phyloP scores from a whole-genome alignment of 2,329 filamentous ascomycete species.

The Fusarium begoniae region DNA sequence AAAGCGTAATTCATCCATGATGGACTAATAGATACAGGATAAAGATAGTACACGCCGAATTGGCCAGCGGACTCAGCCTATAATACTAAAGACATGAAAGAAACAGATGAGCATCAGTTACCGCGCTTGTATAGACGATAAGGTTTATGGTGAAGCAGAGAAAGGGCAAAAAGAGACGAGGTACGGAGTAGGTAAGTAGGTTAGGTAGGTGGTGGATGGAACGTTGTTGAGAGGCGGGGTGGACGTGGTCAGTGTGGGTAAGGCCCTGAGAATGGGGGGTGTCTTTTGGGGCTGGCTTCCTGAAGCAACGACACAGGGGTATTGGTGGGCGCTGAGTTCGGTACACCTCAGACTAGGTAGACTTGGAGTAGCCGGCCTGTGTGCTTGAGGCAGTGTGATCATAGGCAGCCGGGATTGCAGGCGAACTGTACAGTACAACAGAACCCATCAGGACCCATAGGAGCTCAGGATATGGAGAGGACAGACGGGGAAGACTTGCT shows the following conservation, averaged over 20 bases:
- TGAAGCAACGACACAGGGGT: conserved; percentile 31
- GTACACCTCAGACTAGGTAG: conserved; percentile 16
- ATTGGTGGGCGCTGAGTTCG: conserved; percentile 20
- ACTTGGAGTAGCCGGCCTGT: conserved; percentile 15
- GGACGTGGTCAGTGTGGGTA: conserved; percentile 44
- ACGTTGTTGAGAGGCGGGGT: conserved; percentile 47
- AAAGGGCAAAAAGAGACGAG: conserved; percentile 40
- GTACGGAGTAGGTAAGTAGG: conserved; percentile 26
- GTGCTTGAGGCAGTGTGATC: conserved; percentile 15
- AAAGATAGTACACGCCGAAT: conserved; percentile 52
- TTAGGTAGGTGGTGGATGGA: conserved; percentile 38
- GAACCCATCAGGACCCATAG: not conserved
- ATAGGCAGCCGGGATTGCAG: conserved; percentile 6
- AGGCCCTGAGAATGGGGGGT: conserved; percentile 34
- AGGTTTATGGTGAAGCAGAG: conserved; percentile 32
- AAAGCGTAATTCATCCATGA: conserved; percentile 82
- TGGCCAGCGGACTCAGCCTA: conserved; percentile 47
- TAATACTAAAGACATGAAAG: conserved; percentile 50
- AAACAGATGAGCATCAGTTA: conserved; percentile 46
- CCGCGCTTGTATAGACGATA: conserved; percentile 22
- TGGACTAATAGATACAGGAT: conserved; percentile 53
- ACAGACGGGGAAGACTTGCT: not conserved
- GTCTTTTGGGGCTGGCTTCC: conserved; percentile 31
- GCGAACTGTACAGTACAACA: conserved; percentile 2
- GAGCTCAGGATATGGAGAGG: not conserved